phyloP scores from a whole-genome alignment of 306 rosid genomes.

The Quercus cerris region DNA sequence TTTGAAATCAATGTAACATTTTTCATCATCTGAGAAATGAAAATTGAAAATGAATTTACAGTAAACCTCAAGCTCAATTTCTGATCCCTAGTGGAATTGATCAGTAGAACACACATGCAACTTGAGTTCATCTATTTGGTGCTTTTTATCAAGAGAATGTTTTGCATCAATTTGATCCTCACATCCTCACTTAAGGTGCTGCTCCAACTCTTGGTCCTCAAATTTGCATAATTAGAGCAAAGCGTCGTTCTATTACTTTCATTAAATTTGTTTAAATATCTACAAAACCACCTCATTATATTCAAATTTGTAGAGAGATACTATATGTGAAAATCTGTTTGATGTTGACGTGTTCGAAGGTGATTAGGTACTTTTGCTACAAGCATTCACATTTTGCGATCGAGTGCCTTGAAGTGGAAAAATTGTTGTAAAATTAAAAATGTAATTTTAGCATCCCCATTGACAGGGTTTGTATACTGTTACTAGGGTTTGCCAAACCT shows the following conservation, averaged over 20 bases:
- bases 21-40: background rate
- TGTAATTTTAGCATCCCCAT: background rate
- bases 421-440: background rate
- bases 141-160: background rate
- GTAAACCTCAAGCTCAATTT: background rate
- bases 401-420: background rate
- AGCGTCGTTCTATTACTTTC: background rate
- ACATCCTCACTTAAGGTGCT: background rate
- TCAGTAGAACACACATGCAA: background rate
- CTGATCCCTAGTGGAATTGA: background rate
- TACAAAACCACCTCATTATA: too few species aligned
- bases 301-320: too few species aligned
- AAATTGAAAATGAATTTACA: background rate
- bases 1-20: background rate
- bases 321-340: too few species aligned
- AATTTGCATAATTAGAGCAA: background rate
- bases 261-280: background rate
- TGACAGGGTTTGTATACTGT: background rate
- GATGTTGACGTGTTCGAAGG: too few species aligned
- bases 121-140: background rate
- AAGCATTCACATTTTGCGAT: background rate
- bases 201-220: background rate
- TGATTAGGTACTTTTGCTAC: too few species aligned
- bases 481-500: background rate
- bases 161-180: background rate